Base-by-base conservation (phyloP, 768 basidiomycete genomes). In the Boletus huronensis region DNA sequence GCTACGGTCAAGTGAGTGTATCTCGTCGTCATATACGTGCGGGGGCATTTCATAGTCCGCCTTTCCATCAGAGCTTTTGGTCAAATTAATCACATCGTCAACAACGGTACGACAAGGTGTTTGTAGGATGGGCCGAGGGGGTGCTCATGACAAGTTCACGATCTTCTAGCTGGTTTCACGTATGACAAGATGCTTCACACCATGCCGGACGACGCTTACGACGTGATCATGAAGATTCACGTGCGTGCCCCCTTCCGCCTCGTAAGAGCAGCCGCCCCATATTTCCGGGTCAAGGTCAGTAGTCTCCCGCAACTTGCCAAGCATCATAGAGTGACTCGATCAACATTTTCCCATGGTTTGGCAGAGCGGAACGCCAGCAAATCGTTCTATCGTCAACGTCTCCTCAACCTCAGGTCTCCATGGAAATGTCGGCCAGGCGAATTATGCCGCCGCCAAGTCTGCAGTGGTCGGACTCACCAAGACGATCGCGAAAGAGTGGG, bases 401-500 rank as follows among this genome's bases (percentile, higher is more conserved):
- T 91, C 90, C 28, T 91, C 88, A 0, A 85, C 81, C 3, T 80
- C 83, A n/a, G 91, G 90, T 45, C 77, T 93, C 28, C 90, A 93
- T 69, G 91, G 90, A 19, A 92, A 90, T 68, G 86, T 92, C 48
- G 92, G 91, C 5, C 91, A 93, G 70, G 84, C 77, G 16, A 92
- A 92, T 73, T 91, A 90, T 62, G 83, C 90, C 23, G 80, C 88
- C 1, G 90, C 87, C 56, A 92, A 91, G 64, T 74, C 88, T 13
- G 90, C 86, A 8, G 83, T 93, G 38, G 63, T 86, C 53, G 91
- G 90, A 14, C 74, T 93, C 49, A 88, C 90, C 36, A 93, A 92
- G 76, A 93, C 90, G 38, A 83, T 90, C 59, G 84, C 85, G 45
- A 93, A 93, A 68, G 91, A 93, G 66, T 93, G 90, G 90, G 91